Base-by-base conservation (phyloP, 176 grass and related monocot genomes). In the Ensete glaucum region DNA sequence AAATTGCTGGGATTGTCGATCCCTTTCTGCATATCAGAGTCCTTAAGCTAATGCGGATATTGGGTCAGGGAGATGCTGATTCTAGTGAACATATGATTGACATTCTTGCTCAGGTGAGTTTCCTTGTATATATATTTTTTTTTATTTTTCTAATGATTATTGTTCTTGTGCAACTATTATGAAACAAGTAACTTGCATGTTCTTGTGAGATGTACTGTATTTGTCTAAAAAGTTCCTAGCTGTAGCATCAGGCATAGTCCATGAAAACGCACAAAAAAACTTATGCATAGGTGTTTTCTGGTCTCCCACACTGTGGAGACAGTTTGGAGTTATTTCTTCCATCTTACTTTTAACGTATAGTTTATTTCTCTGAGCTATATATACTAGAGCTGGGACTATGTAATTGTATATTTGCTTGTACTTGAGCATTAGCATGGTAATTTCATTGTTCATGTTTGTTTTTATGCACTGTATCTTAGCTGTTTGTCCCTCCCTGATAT, bases 21-120 rank as follows among this genome's bases (percentile, higher is more conserved):
- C 91, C 96, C 3, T 99, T 99, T 81, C 85, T 99, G 78, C 96
- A 99, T 73, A 91, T 99, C 19, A 85, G 88, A 43, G 86, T 89
- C 24, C 96, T 99, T 77, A 99, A 84, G 67, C 79, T 99, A 50
- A 87, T 91, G 85, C 81, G 90, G 15, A 79, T 77, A 50, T 76
- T 91, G 76, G 79, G 81, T 64, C 88, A 94, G 66, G 91, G 86
- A 78, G 91, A 99, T 79, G 80, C 88, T 5, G 96, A 99, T 78
- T 80, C 84, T 29, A 94, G 90, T 76, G 96, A 99, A 80, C 78
- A 81, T 80, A 93, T 99, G 74, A 91, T 89, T 82, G 96, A 99
- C 78, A 99, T 99, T 84, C 96, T 99, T 80, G 96, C 96, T 23
- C 96, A 99, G 90, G 96, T 95, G 1, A 57, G 72, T 55, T 74